phyloP scores from a whole-genome alignment of 1,139 yeast species.

The Meyerozyma smithsonii region DNA sequence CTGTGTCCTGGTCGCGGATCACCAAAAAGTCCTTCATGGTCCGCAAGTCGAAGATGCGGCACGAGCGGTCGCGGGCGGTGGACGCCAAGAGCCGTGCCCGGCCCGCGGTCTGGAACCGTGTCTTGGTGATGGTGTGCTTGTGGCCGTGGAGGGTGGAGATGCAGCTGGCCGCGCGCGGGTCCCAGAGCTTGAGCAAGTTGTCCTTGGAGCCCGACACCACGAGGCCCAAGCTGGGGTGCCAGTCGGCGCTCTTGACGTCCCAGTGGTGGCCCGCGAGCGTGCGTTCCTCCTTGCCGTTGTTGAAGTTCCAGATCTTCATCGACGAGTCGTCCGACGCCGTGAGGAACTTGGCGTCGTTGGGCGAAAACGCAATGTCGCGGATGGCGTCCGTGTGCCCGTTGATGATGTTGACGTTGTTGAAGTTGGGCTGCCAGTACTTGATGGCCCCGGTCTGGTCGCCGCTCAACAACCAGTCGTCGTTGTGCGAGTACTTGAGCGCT shows the following conservation, averaged over 20 bases:
- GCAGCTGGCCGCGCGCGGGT: slow-evolving; percentile 75
- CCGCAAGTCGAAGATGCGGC: slow-evolving; percentile 81
- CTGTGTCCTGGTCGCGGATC: slow-evolving; percentile 77
- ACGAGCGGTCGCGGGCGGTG: slow-evolving; percentile 83
- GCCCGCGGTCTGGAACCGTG: slow-evolving; percentile 75
- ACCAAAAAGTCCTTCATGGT: slow-evolving; percentile 74
- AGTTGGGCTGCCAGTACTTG: slow-evolving; percentile 97
- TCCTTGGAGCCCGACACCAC: slow-evolving; percentile 90
- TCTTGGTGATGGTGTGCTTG: slow-evolving; percentile 85
- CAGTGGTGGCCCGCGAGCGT: slow-evolving; percentile 89
- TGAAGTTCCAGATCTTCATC: slow-evolving; percentile 90
- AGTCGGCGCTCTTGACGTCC: slow-evolving; percentile 96
- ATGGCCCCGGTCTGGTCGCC: slow-evolving; percentile 91
- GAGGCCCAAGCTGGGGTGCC: slow-evolving; percentile 90
- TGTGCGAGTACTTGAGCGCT: slow-evolving; percentile 75
- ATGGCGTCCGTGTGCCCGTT: slow-evolving; percentile 78
- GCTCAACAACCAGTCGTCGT: slow-evolving; percentile 89
- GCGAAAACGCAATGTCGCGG: slow-evolving; percentile 83
- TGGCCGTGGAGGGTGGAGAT: slow-evolving; percentile 83
- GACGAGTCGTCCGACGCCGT: slow-evolving; percentile 91
- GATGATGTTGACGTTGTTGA: slow-evolving; percentile 87
- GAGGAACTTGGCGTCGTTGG: slow-evolving; percentile 84
- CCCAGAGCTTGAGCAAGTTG: slow-evolving; percentile 91
- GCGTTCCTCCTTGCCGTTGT: slow-evolving; percentile 81
- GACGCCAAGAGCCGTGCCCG: slow-evolving; percentile 72